Evolutionary conservation across 2,329 filamentous ascomycete species (phyloP), one percentile per base, ranked within the genome.

Genomic region (Diaporthe australafricana): DNA sequence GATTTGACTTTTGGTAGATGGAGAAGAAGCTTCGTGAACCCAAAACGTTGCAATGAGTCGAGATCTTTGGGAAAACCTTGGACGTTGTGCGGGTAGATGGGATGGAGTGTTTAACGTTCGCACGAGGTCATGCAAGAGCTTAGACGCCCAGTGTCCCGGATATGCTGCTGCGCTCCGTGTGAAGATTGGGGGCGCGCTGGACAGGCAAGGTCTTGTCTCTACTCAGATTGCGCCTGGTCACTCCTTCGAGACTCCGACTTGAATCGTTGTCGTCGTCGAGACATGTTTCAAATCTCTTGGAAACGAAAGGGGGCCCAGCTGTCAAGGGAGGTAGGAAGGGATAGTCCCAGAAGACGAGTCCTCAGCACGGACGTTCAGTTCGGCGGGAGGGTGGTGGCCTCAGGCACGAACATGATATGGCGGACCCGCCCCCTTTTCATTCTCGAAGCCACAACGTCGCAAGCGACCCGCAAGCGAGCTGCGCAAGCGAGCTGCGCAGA

Each of bases 381-480:
- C 65, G 48, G 35, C 35, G 65, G 40, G 48, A 30, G 32, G 35
- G 27, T 48, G 16, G 25, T 50, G 42, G 65, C 55, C 70, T 57
- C 45, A 71, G 52, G 55, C 42, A 52, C 38, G 6, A 25, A 57
- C 35, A 69, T 38, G 27, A 45, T 30, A 48, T 32, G 20, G n/a
- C n/a, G 50, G 53, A 65, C 70, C 70, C 70, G 70, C 70, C 70
- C 70, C 70, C 70, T 71, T 68, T 71, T 68, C 45, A 20, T 42
- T 52, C 50, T 38, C 27, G 50, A 56, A 63, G 35, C 30, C 42
- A 42, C 68, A 65, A 50, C 53, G 53, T 56, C 52, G 57, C 67
- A 65, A 56, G 56, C 65, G 56, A 55, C n/a, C 45, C 52, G 57
- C 67, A 65, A 56, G 56, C 65, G 56, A 55, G 27, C 45, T 16